Evolutionary conservation across 176 grass and related monocot species (phyloP).

Genomic region (Leersia perrieri): DNA sequence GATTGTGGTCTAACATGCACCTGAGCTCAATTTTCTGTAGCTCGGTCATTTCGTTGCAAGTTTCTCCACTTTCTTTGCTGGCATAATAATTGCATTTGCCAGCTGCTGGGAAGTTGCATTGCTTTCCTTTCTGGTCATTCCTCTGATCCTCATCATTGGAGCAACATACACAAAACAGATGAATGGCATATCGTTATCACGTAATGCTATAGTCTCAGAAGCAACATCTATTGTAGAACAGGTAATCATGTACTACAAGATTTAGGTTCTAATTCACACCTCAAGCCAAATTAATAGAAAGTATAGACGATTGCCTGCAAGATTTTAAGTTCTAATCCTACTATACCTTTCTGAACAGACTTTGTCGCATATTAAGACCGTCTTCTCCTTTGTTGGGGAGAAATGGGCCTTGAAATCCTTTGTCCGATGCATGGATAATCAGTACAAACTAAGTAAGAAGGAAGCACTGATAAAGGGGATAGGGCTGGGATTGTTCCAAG

Average conservation of each 20-base stretch:
- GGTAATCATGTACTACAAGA: constrained; percentile 26
- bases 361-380: constrained; percentile 43
- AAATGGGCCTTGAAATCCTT: constrained; percentile 35
- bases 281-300: background rate
- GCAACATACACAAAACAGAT: constrained; percentile 41
- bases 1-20: constrained; percentile 1
- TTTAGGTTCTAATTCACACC: background rate
- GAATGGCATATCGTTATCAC: constrained; percentile 27
- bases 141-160: constrained; percentile 46
- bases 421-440: constrained; percentile 29
- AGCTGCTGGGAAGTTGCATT: constrained; percentile 54
- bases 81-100: constrained; percentile 34
- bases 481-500: constrained; percentile 45
- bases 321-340: background rate
- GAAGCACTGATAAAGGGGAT: constrained; percentile 46
- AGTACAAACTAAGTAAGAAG: constrained; percentile 45
- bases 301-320: background rate
- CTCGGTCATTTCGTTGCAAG: constrained; percentile 49
- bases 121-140: constrained; percentile 41
- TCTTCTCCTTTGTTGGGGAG: constrained; percentile 55
- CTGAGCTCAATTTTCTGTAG: constrained; percentile 29
- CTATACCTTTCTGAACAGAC: constrained; percentile 34
- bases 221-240: constrained; percentile 56
- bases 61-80: constrained; percentile 48
- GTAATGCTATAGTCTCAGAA: constrained; percentile 28